Evolutionary conservation across 1,139 yeast species (phyloP).

Genomic region (Lodderomyces parapsilosis): DNA sequence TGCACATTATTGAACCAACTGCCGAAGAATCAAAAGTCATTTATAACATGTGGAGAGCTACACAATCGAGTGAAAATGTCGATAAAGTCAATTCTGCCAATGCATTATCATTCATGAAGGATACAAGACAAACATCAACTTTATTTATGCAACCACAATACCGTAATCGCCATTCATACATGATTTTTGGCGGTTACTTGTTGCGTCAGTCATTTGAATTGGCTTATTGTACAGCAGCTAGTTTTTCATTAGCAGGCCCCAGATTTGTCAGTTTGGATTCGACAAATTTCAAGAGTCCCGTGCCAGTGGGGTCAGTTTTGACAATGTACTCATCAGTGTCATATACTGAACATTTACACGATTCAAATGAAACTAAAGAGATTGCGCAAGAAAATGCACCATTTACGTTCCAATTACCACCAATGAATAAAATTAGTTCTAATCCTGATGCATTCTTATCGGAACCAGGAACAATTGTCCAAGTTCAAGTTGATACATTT

Average conservation of each 20-base stretch:
- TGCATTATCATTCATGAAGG: conserved; percentile 63
- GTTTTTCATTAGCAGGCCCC: conserved; percentile 79
- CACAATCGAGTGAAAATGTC: conserved; percentile 37
- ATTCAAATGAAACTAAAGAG: conserved; percentile 28
- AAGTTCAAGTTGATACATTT: conserved; percentile 81
- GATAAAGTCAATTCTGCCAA: conserved; percentile 13
- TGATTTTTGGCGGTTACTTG: conserved; percentile 92
- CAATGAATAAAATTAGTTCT: conserved; percentile 53
- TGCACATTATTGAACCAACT: conserved; percentile 67
- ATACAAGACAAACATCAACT: conserved; percentile 70
- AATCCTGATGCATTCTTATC: conserved; percentile 61
- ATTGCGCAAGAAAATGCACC: conserved; percentile 38
- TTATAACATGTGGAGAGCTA: conserved; percentile 73
- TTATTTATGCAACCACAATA: conserved; percentile 95
- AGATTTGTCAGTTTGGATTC: conserved; percentile 87
- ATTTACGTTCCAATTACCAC: conserved; percentile 51
- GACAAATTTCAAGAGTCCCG: conserved; percentile 89
- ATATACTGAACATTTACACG: conserved; percentile 75
- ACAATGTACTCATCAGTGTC: conserved; percentile 79
- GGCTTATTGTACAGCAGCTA: conserved; percentile 90
- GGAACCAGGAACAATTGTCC: conserved; percentile 84
- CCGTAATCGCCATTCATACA: conserved; percentile 88
- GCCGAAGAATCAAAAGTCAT: conserved; percentile 67
- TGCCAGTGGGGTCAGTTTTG: conserved; percentile 89
- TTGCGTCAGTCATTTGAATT: conserved; percentile 89